These are phyloP conservation scores for Wickerhamomyces bovis DNA, from an alignment of 805 yeast genomes.

Conservation along the genomic window DNA sequence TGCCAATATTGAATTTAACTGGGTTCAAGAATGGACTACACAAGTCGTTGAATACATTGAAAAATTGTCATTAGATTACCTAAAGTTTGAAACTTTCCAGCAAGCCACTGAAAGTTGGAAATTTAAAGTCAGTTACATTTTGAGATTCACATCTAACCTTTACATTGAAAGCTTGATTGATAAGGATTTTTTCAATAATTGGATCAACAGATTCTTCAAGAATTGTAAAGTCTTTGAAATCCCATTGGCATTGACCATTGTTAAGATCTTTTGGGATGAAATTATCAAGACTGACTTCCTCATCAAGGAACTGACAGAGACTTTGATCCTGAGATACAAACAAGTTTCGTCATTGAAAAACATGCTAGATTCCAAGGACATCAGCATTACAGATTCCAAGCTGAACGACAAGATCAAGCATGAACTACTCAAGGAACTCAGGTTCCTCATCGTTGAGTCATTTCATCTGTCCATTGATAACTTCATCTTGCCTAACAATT, in stretches of 20 bases:
- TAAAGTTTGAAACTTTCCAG: slow-evolving; percentile 28
- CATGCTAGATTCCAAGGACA: slow-evolving; percentile 29
- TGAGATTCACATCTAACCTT: slow-evolving; percentile 56
- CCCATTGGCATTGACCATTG: slow-evolving; percentile 45
- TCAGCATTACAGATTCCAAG: slow-evolving; percentile 30
- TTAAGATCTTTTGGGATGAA: slow-evolving; percentile 69
- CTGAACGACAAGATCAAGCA: slow-evolving; percentile 27
- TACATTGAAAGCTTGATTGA: slow-evolving; percentile 67
- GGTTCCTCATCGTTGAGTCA: slow-evolving; percentile 24
- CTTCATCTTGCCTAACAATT: slow-evolving; percentile 57
- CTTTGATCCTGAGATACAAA: slow-evolving; percentile 43
- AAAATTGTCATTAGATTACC: slow-evolving; percentile 21
- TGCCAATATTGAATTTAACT: slow-evolving; percentile 42
- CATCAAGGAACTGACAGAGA: slow-evolving; percentile 60
- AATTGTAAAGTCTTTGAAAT: slow-evolving; percentile 33
- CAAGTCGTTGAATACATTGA: slow-evolving; percentile 62
- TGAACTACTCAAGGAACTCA: slow-evolving; percentile 22
- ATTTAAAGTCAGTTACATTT: slow-evolving; percentile 49
- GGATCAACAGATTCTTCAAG: slow-evolving; percentile 53
- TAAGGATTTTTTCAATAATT: slow-evolving; percentile 50
- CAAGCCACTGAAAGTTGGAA: slow-evolving; percentile 42
- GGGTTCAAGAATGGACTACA: slow-evolving; percentile 89
- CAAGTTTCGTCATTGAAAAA: slow-evolving; percentile 29
- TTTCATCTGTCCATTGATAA: slow-evolving; percentile 38
- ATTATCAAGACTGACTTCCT: slow-evolving; percentile 48